Conservation (phyloP, 345 rosid genomes). For the Citrus inodora region DNA sequence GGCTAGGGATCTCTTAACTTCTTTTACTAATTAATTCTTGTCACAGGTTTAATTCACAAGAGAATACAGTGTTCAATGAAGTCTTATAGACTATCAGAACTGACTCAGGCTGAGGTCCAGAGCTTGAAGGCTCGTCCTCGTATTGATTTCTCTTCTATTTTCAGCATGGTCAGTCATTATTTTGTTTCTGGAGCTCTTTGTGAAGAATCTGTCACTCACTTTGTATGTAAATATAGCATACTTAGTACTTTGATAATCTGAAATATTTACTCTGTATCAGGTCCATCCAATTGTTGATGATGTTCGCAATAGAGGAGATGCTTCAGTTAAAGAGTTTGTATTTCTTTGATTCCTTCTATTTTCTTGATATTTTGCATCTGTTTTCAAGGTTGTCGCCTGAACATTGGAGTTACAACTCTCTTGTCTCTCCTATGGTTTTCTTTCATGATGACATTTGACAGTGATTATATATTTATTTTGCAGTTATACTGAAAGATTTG, state of each 20-base stretch:
- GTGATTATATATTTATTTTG: slow-evolving; percentile 13
- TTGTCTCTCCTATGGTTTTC: not conserved
- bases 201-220: not conserved
- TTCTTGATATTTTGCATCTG: not conserved
- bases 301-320: slow-evolving; percentile 69
- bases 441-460: not conserved
- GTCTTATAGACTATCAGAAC: slow-evolving; percentile 68
- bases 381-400: not conserved
- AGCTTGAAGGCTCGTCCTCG: slow-evolving; percentile 72
- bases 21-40: not conserved
- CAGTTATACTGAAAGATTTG: slow-evolving; percentile 80
- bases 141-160: slow-evolving; percentile 82
- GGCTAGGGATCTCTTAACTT: not conserved
- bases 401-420: not conserved
- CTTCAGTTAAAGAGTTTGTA: slow-evolving; percentile 76
- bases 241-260: not conserved
- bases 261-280: slow-evolving; percentile 21
- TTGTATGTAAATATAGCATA: not conserved
- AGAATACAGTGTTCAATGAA: slow-evolving; percentile 60
- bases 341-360: slow-evolving; percentile 6
- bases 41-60: slow-evolving; percentile 24
- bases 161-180: slow-evolving; percentile 37
- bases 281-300: slow-evolving; percentile 80
- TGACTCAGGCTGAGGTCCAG: slow-evolving; percentile 47
- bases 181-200: not conserved